Percentiles rank a stretch among this genome's conserved stretches.
These are phyloP conservation scores for Schrenkiella parvula DNA, from an alignment of 345 rosid genomes.

Conservation along the genomic window DNA sequence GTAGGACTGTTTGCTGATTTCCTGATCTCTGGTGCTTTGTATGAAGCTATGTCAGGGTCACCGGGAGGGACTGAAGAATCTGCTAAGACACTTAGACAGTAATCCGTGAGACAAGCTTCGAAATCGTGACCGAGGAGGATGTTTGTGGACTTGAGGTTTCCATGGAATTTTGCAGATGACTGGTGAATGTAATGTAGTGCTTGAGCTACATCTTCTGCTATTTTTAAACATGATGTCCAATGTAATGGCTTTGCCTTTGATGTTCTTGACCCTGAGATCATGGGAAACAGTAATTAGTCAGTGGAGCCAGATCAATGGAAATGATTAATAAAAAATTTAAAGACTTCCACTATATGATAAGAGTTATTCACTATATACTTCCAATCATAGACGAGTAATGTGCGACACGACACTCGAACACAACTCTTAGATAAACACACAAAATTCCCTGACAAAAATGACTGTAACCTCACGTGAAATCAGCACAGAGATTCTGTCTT, in stretches of 20 bases:
- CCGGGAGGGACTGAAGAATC: conserved; percentile 33
- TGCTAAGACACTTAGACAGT: conserved; percentile 60
- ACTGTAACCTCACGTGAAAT: conserved; percentile 32
- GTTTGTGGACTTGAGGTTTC: conserved; percentile 80
- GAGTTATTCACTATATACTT: neutral
- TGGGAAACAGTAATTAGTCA: neutral
- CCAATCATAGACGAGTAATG: neutral
- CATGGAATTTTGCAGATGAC: conserved; percentile 60
- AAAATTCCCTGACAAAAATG: conserved; percentile 24
- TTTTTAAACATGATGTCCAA: conserved; percentile 94
- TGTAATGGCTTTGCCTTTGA: conserved; percentile 81
- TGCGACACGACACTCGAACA: neutral
- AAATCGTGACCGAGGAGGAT: conserved; percentile 85
- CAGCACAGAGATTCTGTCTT: conserved; percentile 22
- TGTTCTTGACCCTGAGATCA: conserved; percentile 62
- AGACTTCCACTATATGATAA: neutral
- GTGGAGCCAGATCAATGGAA: neutral
- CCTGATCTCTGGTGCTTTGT: conserved; percentile 77
- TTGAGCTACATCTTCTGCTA: conserved; percentile 90
- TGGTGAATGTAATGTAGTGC: conserved; percentile 80
- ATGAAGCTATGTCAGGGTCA: conserved; percentile 58
- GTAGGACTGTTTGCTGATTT: conserved; percentile 46
- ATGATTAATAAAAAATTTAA: neutral
- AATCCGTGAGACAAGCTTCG: conserved; percentile 85
- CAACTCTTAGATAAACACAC: conserved; percentile 21